phyloP scores from a whole-genome alignment of 2,329 filamentous ascomycete genomes.

The Xylaria sp. region DNA sequence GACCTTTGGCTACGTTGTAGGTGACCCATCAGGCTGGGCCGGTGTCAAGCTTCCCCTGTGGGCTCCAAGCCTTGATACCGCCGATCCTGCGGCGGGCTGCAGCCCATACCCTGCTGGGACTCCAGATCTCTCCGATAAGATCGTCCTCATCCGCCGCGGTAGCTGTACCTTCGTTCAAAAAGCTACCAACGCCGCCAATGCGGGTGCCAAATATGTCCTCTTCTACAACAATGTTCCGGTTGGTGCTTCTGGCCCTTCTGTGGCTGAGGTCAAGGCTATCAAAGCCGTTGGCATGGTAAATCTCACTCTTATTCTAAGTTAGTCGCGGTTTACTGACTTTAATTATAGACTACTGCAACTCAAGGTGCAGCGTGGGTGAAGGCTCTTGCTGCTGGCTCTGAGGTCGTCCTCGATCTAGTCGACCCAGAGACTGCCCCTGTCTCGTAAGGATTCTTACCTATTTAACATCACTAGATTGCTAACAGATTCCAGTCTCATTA shows the following conservation, averaged over 20 bases:
- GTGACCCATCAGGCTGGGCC: conserved; percentile 50
- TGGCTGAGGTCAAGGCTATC: conserved; percentile 28
- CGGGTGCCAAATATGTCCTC: conserved; percentile 65
- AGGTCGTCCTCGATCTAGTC: conserved; percentile 52
- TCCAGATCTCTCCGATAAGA: conserved; percentile 60
- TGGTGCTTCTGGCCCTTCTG: conserved; percentile 44
- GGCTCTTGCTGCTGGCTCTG: conserved; percentile 49
- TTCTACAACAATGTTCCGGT: conserved; percentile 62
- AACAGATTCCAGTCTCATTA: conserved; percentile 42
- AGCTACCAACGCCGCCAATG: conserved; percentile 55
- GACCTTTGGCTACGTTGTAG: conserved; percentile 52
- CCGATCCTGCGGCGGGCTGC: conserved; percentile 57
- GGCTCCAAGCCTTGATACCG: conserved; percentile 55
- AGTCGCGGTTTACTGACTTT: conserved; percentile 26
- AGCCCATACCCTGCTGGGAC: conserved; percentile 56
- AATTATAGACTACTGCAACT: conserved; percentile 40
- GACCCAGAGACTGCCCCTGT: conserved; percentile 46
- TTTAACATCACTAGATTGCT: conserved; percentile 5
- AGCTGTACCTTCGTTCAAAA: conserved; percentile 62
- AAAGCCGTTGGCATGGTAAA: conserved; percentile 37
- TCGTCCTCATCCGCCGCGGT: conserved; percentile 66
- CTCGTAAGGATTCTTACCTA: conserved; percentile 29
- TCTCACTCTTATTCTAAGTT: neutral
- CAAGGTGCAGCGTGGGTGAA: conserved; percentile 53
- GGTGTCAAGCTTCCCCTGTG: conserved; percentile 56